A percentile compares a stretch with the other conserved stretches of the same genome.
phyloP scores from a whole-genome alignment of 2,329 filamentous ascomycete genomes.

The Aspergillus melleus region DNA sequence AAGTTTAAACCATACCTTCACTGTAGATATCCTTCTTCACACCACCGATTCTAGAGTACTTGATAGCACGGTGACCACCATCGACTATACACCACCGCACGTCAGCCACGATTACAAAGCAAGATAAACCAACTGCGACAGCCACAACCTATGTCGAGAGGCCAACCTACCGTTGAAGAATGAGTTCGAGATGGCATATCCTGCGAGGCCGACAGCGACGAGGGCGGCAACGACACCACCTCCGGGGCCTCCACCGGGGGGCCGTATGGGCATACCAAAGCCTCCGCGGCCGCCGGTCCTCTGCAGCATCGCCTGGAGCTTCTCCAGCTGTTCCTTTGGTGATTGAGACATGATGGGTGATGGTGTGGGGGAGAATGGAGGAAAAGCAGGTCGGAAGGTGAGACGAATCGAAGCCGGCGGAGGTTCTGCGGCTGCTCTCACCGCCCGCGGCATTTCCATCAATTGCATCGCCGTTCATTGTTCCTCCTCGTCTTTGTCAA shows the following conservation, averaged over 20 bases:
- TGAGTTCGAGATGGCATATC: slow-evolving; percentile 53
- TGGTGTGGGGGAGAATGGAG: slow-evolving; percentile 16
- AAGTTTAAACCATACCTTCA: slow-evolving; percentile 65
- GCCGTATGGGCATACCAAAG: slow-evolving; percentile 45
- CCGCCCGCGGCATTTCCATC: slow-evolving; percentile 15
- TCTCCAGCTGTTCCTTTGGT: slow-evolving; percentile 66
- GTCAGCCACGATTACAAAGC: slow-evolving; percentile 14
- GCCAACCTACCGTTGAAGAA: slow-evolving; percentile 63
- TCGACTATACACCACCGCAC: slow-evolving; percentile 62
- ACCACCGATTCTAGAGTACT: slow-evolving; percentile 89
- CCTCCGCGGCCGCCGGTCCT: slow-evolving; percentile 52
- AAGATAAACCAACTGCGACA: not conserved
- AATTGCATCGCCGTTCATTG: not conserved
- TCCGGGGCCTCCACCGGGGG: slow-evolving; percentile 56
- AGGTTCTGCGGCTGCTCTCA: slow-evolving; percentile 27
- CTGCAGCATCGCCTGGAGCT: slow-evolving; percentile 63
- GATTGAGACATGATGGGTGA: slow-evolving; percentile 49
- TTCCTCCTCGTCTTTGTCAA: not conserved
- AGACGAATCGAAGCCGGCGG: slow-evolving; percentile 24
- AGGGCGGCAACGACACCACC: slow-evolving; percentile 56
- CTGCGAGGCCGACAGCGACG: slow-evolving; percentile 52
- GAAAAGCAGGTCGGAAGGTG: slow-evolving; percentile 25
- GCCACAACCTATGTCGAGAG: not conserved
- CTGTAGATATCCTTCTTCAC: slow-evolving; percentile 94
- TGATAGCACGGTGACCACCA: slow-evolving; percentile 97